Percentiles rank a stretch among this genome's conserved stretches.
Evolutionary conservation across 495 filamentous ascomycete species (phyloP).

Genomic region (Immersiella caudata): DNA sequence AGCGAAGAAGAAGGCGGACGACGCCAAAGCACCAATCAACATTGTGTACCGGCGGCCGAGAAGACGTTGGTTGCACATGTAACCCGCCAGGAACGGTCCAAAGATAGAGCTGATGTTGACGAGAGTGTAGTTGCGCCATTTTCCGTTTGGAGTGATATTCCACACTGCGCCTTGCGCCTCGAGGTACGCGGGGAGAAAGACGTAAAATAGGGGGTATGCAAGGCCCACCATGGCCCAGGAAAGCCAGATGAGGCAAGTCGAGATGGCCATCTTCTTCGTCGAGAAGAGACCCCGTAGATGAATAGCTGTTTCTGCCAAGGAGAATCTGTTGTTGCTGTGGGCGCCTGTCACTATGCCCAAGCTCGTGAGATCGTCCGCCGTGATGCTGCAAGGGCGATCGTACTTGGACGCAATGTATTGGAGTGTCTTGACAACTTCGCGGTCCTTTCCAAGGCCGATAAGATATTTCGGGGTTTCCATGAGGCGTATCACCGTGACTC

Average conservation of each 20-base stretch:
- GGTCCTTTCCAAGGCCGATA: conserved; percentile 64
- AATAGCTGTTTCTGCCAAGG: conserved; percentile 51
- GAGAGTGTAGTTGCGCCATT: conserved; percentile 74
- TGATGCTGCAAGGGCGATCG: conserved; percentile 64
- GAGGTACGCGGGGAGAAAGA: conserved; percentile 61
- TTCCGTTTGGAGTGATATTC: conserved; percentile 52
- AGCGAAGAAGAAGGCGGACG: conserved; percentile 68
- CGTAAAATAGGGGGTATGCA: conserved; percentile 70
- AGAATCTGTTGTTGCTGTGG: conserved; percentile 48
- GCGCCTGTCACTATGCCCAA: conserved; percentile 49
- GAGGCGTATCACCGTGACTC: conserved; percentile 68
- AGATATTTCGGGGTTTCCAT: conserved; percentile 76
- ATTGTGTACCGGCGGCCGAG: conserved; percentile 69
- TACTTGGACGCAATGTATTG: conserved; percentile 64
- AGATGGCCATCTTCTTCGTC: conserved; percentile 61
- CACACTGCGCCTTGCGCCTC: conserved; percentile 39
- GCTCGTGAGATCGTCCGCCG: conserved; percentile 60
- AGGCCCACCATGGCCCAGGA: conserved; percentile 72
- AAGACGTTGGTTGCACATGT: conserved; percentile 59
- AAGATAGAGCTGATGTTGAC: conserved; percentile 66
- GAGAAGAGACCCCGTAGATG: conserved; percentile 67
- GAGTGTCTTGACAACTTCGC: conserved; percentile 61
- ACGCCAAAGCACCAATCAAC: conserved; percentile 63
- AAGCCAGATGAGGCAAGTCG: conserved; percentile 67
- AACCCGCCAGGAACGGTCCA: conserved; percentile 66